These are phyloP conservation scores for Hymenoscyphus fraxineus DNA, from an alignment of 2,329 filamentous ascomycete genomes.

Conservation along the genomic window DNA sequence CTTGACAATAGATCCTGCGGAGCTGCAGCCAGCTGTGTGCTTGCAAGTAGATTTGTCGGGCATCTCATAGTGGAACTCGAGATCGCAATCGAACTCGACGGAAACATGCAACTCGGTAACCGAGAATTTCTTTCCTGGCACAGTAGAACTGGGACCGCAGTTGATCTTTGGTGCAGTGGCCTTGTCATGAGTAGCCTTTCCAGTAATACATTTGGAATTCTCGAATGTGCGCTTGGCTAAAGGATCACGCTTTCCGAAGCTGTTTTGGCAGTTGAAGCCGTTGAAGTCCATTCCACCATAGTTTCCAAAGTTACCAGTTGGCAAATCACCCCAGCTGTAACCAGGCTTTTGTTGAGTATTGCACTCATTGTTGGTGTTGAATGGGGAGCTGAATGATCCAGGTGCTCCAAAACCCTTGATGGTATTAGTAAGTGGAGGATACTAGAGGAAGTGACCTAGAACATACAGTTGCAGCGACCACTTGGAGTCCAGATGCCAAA, in stretches of 20 bases:
- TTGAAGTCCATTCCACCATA: slow-evolving; percentile 73
- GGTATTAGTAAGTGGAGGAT: slow-evolving; percentile 14
- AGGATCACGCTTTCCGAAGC: slow-evolving; percentile 56
- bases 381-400: slow-evolving; percentile 60
- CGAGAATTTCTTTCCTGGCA: slow-evolving; percentile 56
- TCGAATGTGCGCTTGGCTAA: slow-evolving; percentile 35
- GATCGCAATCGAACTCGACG: slow-evolving; percentile 68
- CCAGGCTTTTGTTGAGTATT: slow-evolving; percentile 63
- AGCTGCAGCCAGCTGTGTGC: slow-evolving; percentile 66
- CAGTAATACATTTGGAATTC: slow-evolving; percentile 56
- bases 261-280: slow-evolving; percentile 66
- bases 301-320: slow-evolving; percentile 54
- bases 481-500: slow-evolving; percentile 38
- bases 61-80: slow-evolving; percentile 88
- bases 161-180: slow-evolving; percentile 55
- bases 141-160: slow-evolving; percentile 44
- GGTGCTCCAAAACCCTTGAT: slow-evolving; percentile 48
- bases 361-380: slow-evolving; percentile 75
- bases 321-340: slow-evolving; percentile 67
- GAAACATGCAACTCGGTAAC: slow-evolving; percentile 70
- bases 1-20: slow-evolving; percentile 63
- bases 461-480: slow-evolving; percentile 41
- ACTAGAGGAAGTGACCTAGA: background rate
- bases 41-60: slow-evolving; percentile 77
- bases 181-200: slow-evolving; percentile 44